Percentiles rank a stretch among this genome's conserved stretches.
Conservation (phyloP, 768 basidiomycete species). For the Phylloporus sp. region DNA sequence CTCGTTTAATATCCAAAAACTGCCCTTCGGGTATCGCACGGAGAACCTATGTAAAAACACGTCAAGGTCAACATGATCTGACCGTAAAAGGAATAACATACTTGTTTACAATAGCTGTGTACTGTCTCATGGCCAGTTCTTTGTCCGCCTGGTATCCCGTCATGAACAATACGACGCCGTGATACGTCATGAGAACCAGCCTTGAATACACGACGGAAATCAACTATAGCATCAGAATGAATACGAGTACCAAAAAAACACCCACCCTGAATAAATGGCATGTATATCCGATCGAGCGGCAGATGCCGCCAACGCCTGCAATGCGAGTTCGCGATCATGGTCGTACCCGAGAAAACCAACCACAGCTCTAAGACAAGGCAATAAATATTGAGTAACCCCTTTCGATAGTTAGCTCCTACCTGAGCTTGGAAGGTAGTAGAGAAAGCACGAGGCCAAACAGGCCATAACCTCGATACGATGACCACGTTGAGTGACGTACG, state of each 20-base stretch:
- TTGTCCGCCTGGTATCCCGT: slow-evolving; percentile 77
- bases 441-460: slow-evolving; percentile 80
- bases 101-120: slow-evolving; percentile 60
- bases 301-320: slow-evolving; percentile 63
- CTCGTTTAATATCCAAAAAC: slow-evolving; percentile 70
- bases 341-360: slow-evolving; percentile 77
- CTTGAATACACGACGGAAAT: slow-evolving; percentile 33
- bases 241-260: too few species aligned
- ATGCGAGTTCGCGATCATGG: slow-evolving; percentile 61
- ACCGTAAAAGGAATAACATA: slow-evolving; percentile 27
- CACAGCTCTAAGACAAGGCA: slow-evolving; percentile 43
- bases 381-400: not conserved
- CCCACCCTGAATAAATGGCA: slow-evolving; percentile 70
- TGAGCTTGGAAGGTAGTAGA: slow-evolving; percentile 63
- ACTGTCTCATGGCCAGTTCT: slow-evolving; percentile 54
- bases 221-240: not conserved
- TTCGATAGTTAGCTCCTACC: slow-evolving; percentile 37
- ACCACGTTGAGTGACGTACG: not conserved
- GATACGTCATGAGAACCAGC: slow-evolving; percentile 76
- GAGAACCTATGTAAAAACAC: slow-evolving; percentile 44
- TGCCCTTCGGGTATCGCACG: slow-evolving; percentile 56
- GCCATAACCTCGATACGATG: slow-evolving; percentile 40
- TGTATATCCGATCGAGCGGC: slow-evolving; percentile 68
- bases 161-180: slow-evolving; percentile 64
- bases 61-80: not conserved